Evolutionary conservation across 345 rosid species (phyloP), one percentile per base, ranked within the genome.

Genomic region (Odontarrhena argentea): DNA sequence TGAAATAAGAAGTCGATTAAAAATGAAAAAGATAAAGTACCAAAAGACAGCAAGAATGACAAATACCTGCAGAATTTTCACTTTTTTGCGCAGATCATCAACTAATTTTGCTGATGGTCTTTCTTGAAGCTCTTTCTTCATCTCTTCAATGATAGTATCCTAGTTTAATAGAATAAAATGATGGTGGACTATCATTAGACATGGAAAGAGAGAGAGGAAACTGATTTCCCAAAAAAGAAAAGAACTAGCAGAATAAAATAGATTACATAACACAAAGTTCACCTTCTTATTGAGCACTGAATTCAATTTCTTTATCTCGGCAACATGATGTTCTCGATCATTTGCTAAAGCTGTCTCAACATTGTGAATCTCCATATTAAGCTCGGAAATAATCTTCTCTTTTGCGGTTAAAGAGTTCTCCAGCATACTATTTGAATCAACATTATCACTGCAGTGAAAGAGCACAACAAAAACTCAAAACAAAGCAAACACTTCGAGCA

Each of bases 31-130:
- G 15, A 36, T 49, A 1, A 54, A 55, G 70, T 9, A 62, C 41
- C 66, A 55, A 26, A 41, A 22, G 35, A 28, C 14, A 30, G 7
- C 36, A 1, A 43, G 35, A 49, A 64, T 9, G 28, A 32, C 26
- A 14, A 43, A 46, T 83, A 91, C 99, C 97, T 94, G 99, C 76
- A 91, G 78, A 73, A 94, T 91, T 84, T 94, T 94, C 77, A 94
- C 96, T 84, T 94, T 91, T 79, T 91, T 94, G 47, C 78, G 93
- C 82, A 94, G 79, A 75, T 94, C 99, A 74, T 94, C 99, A 69
- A 94, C 95, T 79, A 88, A 69, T 71, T 94, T 94, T 77, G 76
- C 73, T 52, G 96, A 87, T 77, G 99, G 99, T 78, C 97, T 85
- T 73, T 82, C 83, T 70, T 85, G 95, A 78, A 94, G 84, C 80